These are phyloP conservation scores for Escallonia herrerae DNA, from an alignment of 129 eudicot species.

Conservation along the genomic window DNA sequence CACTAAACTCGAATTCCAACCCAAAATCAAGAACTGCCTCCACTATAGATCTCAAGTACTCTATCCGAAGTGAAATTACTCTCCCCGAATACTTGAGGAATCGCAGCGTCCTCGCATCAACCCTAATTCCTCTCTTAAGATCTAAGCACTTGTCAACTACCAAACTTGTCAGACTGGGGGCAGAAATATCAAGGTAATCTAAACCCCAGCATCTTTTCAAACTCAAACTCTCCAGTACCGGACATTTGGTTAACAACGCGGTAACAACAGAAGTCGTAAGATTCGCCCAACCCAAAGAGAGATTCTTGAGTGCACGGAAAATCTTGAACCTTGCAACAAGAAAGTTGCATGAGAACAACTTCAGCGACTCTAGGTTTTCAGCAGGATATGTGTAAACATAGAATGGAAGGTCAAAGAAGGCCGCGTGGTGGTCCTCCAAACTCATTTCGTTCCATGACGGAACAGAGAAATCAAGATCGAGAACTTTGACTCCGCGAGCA, in stretches of 20 bases:
- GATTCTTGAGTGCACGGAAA: neutral
- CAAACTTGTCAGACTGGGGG: constrained; percentile 7
- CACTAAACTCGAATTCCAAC: neutral
- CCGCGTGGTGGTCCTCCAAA: neutral
- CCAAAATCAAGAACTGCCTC: constrained; percentile 18
- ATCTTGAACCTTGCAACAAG: neutral
- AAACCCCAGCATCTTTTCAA: constrained; percentile 8
- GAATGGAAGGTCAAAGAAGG: neutral
- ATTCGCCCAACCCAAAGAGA: constrained; percentile 15
- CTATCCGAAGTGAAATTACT: neutral
- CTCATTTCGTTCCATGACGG: constrained; percentile 1
- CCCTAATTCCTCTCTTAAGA: neutral
- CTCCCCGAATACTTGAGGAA: constrained; percentile 11
- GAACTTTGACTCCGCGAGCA: neutral
- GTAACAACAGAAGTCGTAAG: neutral
- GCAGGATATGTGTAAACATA: neutral
- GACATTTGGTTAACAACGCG: constrained; percentile 7
- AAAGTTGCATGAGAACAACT: constrained; percentile 10
- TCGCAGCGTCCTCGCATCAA: constrained; percentile 10
- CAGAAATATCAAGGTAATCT: neutral
- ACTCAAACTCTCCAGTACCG: constrained; percentile 11
- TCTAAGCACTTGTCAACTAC: constrained; percentile 1
- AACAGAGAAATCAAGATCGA: constrained; percentile 20
- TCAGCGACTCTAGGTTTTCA: neutral
- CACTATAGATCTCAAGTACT: neutral